Base-by-base conservation (phyloP, 2,329 filamentous ascomycete species). In the Seiridium unicorne region DNA sequence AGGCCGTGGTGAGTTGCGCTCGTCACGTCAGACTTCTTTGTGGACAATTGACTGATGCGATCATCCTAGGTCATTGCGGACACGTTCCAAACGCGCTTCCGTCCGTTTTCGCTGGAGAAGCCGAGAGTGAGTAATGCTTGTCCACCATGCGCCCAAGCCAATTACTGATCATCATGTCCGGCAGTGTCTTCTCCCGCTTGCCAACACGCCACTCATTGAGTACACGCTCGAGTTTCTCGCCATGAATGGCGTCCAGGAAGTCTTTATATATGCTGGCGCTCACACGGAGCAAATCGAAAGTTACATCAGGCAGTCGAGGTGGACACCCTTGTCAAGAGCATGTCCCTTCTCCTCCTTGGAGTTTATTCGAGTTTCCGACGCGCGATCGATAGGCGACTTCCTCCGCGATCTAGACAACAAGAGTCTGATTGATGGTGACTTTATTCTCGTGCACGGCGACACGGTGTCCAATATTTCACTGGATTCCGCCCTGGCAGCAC, bases 201-300 rank as follows among this genome's bases (percentile, higher is more conserved):
- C 92, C 62, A 98, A 98, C 74, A 93, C 89, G 1, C 94, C 95
- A 42, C 82, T 99, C 64, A 96, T 99, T 77, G 95, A 99, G 76
- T 98, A 99, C 74, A 98, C 94, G 3, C 88, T 98, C 69, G 93
- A 98, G 72, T 98, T 97, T 70, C 87, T 99, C 1, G 93, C 93
- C 65, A 94, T 94, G 83, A 93, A 95, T 61, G 93, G 93, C 60
- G 93, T 98, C n/a, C 88, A 95, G 68, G 92, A 97, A 65, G 90
- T 98, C 58, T 96, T 91, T 73, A 85, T 99, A 61, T 98, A 97
- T 78, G 94, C 90, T 68, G 91, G 92, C 62, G 88, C 92, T 35
- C 93, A 97, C 73, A 90, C 90, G 36, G 89, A 95, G 61, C 87
- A 93, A 73, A 85, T 99, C 59, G 93, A 98, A 77, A 84, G 86